A percentile compares a stretch with the other conserved stretches of the same genome.
Conservation (phyloP, 768 basidiomycete genomes). For the Lentinula detonsa region DNA sequence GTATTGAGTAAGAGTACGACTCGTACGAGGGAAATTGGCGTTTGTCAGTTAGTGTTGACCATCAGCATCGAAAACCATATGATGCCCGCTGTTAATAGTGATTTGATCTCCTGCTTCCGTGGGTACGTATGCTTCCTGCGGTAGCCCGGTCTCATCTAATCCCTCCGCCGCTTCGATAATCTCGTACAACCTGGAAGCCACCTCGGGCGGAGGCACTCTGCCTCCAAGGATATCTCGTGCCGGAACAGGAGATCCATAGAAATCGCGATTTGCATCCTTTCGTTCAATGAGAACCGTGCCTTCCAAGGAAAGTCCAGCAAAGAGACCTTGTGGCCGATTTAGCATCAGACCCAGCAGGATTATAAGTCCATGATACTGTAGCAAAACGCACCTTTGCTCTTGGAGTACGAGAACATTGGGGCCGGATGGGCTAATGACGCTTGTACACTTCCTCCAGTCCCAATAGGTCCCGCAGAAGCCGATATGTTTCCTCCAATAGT, state of each 20-base stretch:
- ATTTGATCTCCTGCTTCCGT: conserved; percentile 55
- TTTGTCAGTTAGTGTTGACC: conserved; percentile 20
- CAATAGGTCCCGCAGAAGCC: conserved; percentile 87
- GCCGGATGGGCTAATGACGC: conserved; percentile 87
- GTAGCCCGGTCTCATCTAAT: conserved; percentile 78
- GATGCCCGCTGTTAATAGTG: conserved; percentile 32
- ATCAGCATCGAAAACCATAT: conserved; percentile 78
- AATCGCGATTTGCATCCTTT: conserved; percentile 93
- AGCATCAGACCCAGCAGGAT: background rate
- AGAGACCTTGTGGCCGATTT: conserved; percentile 58
- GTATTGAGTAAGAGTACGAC: too few species aligned
- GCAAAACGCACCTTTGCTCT: conserved; percentile 72
- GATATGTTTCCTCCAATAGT: conserved; percentile 90
- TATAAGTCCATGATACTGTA: background rate
- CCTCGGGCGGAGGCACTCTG: conserved; percentile 95
- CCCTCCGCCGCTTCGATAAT: conserved; percentile 96
- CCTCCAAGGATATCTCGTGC: conserved; percentile 90
- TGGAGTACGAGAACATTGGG: conserved; percentile 96
- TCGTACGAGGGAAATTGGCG: too few species aligned
- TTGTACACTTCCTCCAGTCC: conserved; percentile 88
- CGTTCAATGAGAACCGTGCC: conserved; percentile 93
- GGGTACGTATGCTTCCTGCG: conserved; percentile 77
- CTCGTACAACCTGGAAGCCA: conserved; percentile 88
- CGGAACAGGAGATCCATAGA: conserved; percentile 89
- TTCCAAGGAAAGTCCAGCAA: conserved; percentile 91